phyloP scores from a whole-genome alignment of 2,329 filamentous ascomycete species.

The Pyrenochaeta sp. region DNA sequence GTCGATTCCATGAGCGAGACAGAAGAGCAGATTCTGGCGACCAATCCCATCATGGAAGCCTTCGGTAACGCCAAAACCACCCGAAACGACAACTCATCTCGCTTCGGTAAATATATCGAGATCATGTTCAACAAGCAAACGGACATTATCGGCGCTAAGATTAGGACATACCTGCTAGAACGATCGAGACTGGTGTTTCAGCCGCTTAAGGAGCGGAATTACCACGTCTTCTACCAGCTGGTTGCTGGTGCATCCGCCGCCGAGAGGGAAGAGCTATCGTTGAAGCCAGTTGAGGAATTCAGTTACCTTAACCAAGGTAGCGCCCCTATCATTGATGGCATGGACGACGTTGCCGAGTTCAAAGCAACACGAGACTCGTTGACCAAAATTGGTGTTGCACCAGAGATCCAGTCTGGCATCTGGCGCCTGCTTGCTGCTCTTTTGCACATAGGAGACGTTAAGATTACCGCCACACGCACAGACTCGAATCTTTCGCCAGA shows the following conservation, averaged over 20 bases:
- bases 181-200: constrained; percentile 96
- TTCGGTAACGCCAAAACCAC: constrained; percentile 99
- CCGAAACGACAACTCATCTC: constrained; percentile 97
- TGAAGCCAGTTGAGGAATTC: constrained; percentile 87
- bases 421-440: constrained; percentile 91
- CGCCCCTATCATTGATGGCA: constrained; percentile 87
- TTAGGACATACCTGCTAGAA: constrained; percentile 93
- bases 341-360: constrained; percentile 96
- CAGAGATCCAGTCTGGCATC: constrained; percentile 78
- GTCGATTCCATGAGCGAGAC: constrained; percentile 91
- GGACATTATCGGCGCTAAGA: constrained; percentile 97
- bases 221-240: constrained; percentile 98
- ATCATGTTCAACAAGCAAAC: constrained; percentile 98
- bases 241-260: constrained; percentile 88
- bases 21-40: constrained; percentile 96
- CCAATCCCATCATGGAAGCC: constrained; percentile 99
- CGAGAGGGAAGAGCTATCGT: constrained; percentile 78
- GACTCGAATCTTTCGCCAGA: constrained; percentile 83
- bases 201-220: constrained; percentile 95
- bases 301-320: constrained; percentile 97
- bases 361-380: constrained; percentile 86
- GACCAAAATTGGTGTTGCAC: constrained; percentile 82
- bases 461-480: constrained; percentile 87
- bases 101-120: constrained; percentile 99
- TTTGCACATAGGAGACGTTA: constrained; percentile 93